Base-by-base conservation (phyloP, 1,284 basidiomycete species). In the Cutaneotrichosporon spelunceum region DNA sequence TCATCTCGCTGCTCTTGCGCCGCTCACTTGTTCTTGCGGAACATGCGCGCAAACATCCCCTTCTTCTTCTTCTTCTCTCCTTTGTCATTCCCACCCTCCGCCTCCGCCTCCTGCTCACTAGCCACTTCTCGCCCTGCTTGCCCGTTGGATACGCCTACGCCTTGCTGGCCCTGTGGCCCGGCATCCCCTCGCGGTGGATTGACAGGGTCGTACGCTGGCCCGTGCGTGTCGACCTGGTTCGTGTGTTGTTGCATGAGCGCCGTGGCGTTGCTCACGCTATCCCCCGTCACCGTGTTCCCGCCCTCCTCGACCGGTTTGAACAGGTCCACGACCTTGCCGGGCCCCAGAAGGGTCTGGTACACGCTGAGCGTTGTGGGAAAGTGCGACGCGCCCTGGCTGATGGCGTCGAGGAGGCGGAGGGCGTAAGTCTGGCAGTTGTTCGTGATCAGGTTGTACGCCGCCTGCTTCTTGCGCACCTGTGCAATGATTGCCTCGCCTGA, bases 341-440 rank as follows among this genome's bases (percentile, higher is more conserved):
- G 57, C 0, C 64, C 64, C 0, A 47, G n/a, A 26, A 65, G 52
- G n/a, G 44, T 29, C 13, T 60, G 16, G 52, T 56, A 65, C 4
- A 65, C 61, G 23, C 50, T 47, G 16, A 47, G 45, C 16, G 64
- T 65, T 10, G 64, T 65, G 1, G 64, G 60, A 53, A 65, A 65
- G 39, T 60, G 42, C 14, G 24, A 14, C 7, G n/a, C 52, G 21
- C 61, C 61, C 19, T 44, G 53, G 5, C 62, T 65, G 58, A 65
- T 65, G 7, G 61, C 60, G 47, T 65, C 64, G 24, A 65, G 58
- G 3, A 65, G 60, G 7, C 33, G 55, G 11, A 65, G 64, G 7
- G 64, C 64, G 30, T 62, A 65, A 0, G 64, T 65, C 58, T 65
- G 64, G 56, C 64, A 65, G 56, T 65, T 65, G 61, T 65, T 65